A percentile compares a stretch with the other conserved stretches of the same genome.
These are phyloP conservation scores for Neurospora cerealis DNA, from an alignment of 495 filamentous ascomycete genomes.

Conservation along the genomic window DNA sequence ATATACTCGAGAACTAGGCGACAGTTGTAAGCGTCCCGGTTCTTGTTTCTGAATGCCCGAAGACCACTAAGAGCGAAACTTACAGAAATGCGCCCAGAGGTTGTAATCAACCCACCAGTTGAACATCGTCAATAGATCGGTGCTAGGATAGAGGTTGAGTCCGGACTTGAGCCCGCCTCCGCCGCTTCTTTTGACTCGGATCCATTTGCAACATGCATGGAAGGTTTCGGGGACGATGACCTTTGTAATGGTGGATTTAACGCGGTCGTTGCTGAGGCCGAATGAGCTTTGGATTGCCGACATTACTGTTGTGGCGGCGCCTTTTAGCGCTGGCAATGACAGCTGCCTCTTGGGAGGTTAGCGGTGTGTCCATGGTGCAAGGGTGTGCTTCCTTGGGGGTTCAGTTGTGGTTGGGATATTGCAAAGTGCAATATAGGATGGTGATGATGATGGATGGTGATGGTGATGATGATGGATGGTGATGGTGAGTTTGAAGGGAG, in stretches of 20 bases:
- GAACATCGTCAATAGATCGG: background rate
- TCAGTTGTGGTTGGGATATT: background rate
- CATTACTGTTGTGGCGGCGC: background rate
- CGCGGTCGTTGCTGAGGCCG: background rate
- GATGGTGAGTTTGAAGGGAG: background rate
- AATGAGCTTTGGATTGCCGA: background rate
- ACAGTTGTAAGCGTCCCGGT: background rate
- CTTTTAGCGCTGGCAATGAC: background rate
- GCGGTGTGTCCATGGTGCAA: background rate
- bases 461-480: background rate
- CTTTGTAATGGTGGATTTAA: background rate
- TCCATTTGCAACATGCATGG: background rate
- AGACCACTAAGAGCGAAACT: background rate
- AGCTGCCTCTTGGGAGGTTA: background rate
- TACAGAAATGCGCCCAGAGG: background rate
- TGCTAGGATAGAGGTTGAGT: background rate
- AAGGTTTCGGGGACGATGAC: background rate
- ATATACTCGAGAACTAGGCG: background rate
- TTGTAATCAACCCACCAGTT: background rate
- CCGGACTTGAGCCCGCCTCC: too few species aligned
- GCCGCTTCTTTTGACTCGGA: background rate
- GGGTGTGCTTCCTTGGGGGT: background rate
- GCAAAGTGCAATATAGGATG: background rate
- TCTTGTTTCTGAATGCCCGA: background rate
- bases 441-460: background rate